phyloP scores from a whole-genome alignment of 2,329 filamentous ascomycete genomes.

The Exophiala xenobiotica region DNA sequence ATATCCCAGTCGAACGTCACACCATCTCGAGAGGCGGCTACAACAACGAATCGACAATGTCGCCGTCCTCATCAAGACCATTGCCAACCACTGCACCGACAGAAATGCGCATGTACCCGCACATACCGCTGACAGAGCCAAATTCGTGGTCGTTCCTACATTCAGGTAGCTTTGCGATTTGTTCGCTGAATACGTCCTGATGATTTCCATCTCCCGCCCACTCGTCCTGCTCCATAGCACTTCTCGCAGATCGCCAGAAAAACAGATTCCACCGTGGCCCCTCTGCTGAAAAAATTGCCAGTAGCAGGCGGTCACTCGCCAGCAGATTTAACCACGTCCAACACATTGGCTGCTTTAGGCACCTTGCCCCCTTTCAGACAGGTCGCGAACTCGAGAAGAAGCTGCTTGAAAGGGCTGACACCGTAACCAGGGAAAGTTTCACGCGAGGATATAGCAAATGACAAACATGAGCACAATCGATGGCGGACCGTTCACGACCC shows the following conservation, averaged over 20 bases:
- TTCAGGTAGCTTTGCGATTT: conserved; percentile 30
- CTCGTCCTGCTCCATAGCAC: conserved; percentile 31
- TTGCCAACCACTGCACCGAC: conserved; percentile 7
- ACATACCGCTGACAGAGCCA: conserved; percentile 35
- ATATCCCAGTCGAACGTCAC: neutral
- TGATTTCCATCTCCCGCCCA: conserved; percentile 33
- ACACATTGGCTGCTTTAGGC: conserved; percentile 32
- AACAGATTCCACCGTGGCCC: conserved; percentile 34
- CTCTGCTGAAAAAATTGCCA: conserved; percentile 34
- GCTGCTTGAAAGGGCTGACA: no score
- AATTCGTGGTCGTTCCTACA: conserved; percentile 42
- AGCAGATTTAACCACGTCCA: conserved; percentile 22
- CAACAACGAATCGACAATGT: conserved; percentile 11
- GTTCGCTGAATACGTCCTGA: conserved; percentile 20
- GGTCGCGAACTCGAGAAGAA: no score
- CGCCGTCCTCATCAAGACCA: conserved; percentile 12
- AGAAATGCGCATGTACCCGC: conserved; percentile 19
- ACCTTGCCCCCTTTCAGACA: conserved; percentile 28
- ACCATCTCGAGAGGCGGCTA: conserved; percentile 10
- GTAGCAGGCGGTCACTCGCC: conserved; percentile 35
- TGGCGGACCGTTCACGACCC: no score
- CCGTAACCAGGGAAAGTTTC: no score
- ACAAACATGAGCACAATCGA: no score
- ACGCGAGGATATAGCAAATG: no score
- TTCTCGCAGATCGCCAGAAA: conserved; percentile 24